Evolutionary conservation across 2,329 filamentous ascomycete genomes (phyloP), one percentile per base, ranked within the genome.

Genomic region (Sordariomycetes sp.): DNA sequence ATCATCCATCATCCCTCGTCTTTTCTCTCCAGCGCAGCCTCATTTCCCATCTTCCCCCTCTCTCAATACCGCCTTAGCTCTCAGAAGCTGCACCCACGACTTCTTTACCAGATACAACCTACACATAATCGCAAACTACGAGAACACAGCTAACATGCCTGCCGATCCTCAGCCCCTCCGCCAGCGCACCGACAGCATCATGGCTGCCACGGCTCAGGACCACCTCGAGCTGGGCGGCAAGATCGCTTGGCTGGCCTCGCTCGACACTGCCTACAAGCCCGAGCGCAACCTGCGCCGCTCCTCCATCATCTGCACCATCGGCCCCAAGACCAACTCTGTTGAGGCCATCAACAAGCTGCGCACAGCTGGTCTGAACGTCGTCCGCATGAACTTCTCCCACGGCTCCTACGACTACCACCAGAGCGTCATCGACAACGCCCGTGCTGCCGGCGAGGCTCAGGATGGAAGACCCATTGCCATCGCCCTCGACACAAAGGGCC

Each of bases 321-420:
- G 92, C 43, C 92, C 92, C 58, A 98, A 96, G 81, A 98, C 92
- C 51, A 98, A 98, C 75, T 94, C 86, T 24, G 82, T 88, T 38
- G 85, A 95, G 70, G 88, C 87, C 64, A 94, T 98, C 70, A 96
- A 96, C 68, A 75, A 80, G 61, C 84, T 98, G 53, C 86, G 90
- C 61, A 75, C 73, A 56, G 82, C 82, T 46, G 92, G 92, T 65
- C 81, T 96, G 54, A 96, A 96, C 67, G 87, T 98, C 48, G 92
- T 96, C 49, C 90, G 92, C 69, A 98, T 98, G 92, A 98, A 98
- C 82, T 96, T 96, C 63, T 94, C 60, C 84, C 87, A 64, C 44
- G 60, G 60, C 40, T 58, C 57, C 47, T 92, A 96, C 64, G 88
- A 88, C 68, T 98, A 95, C 71, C 88, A 94, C 70, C 86, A 96